These are phyloP conservation scores for Lavandula angustifolia DNA, from an alignment of 257 asterid species.

Conservation along the genomic window DNA sequence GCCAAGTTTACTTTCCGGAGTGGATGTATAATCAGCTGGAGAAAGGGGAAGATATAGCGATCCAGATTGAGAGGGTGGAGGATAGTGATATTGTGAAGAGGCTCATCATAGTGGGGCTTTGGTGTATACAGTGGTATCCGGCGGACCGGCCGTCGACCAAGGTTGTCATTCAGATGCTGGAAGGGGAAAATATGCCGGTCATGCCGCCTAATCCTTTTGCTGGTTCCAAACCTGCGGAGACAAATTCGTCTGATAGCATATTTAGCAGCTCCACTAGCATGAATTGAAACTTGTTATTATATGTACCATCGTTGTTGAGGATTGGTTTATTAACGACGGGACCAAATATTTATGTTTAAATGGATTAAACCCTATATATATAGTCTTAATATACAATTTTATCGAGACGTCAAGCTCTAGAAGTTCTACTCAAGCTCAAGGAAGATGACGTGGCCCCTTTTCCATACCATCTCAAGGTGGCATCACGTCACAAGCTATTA, in stretches of 20 bases:
- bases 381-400: too few relatives aligned
- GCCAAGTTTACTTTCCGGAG: slow-evolving; percentile 63
- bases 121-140: slow-evolving; percentile 89
- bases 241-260: slow-evolving; percentile 29
- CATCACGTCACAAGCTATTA: too few relatives aligned
- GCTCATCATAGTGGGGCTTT: slow-evolving; percentile 67
- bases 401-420: too few relatives aligned
- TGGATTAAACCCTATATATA: too few relatives aligned
- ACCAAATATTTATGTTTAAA: too few relatives aligned
- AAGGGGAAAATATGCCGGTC: slow-evolving; percentile 50
- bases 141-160: slow-evolving; percentile 73
- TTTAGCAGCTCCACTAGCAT: slow-evolving; percentile 25
- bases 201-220: slow-evolving; percentile 83
- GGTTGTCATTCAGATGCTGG: slow-evolving; percentile 71
- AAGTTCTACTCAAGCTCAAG: too few relatives aligned
- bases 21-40: slow-evolving; percentile 81
- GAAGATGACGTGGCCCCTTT: too few relatives aligned
- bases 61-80: slow-evolving; percentile 51
- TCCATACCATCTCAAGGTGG: too few relatives aligned
- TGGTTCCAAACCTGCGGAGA: slow-evolving; percentile 32
- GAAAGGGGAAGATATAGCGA: slow-evolving; percentile 56
- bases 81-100: slow-evolving; percentile 52
- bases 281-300: neutral
- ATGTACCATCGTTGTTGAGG: too few relatives aligned
- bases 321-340: too few relatives aligned